These are phyloP conservation scores for Colletotrichum sp. DNA, from an alignment of 2,329 filamentous ascomycete genomes.

Conservation along the genomic window DNA sequence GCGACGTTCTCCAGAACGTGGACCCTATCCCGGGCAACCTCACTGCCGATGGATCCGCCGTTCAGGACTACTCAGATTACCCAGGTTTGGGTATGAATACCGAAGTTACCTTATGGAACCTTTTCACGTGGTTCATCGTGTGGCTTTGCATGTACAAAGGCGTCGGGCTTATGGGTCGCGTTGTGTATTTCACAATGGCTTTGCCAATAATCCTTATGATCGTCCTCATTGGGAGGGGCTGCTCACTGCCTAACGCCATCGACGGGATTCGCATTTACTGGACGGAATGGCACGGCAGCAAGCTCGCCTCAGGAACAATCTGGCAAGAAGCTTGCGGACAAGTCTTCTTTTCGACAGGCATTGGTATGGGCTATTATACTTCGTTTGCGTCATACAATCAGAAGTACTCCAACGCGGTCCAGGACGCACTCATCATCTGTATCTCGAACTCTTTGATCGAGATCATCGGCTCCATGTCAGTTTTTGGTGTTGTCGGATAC, in stretches of 20 bases:
- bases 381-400: slow-evolving; percentile 61
- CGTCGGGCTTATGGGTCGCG: slow-evolving; percentile 57
- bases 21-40: slow-evolving; percentile 36
- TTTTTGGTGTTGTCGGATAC: slow-evolving; percentile 57
- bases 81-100: slow-evolving; percentile 48
- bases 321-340: slow-evolving; percentile 62
- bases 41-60: slow-evolving; percentile 34
- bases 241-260: slow-evolving; percentile 55
- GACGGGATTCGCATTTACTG: slow-evolving; percentile 51
- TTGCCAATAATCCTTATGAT: slow-evolving; percentile 57
- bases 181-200: slow-evolving; percentile 63
- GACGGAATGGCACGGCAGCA: slow-evolving; percentile 43
- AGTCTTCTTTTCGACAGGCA: slow-evolving; percentile 33
- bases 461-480: slow-evolving; percentile 43
- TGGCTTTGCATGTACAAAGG: slow-evolving; percentile 64
- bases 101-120: slow-evolving; percentile 58
- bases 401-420: slow-evolving; percentile 56
- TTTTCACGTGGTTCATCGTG: slow-evolving; percentile 61
- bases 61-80: slow-evolving; percentile 46
- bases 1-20: neutral
- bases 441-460: slow-evolving; percentile 58
- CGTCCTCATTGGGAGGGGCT: slow-evolving; percentile 53
- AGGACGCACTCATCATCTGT: slow-evolving; percentile 60
- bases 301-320: slow-evolving; percentile 50
- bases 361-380: slow-evolving; percentile 55